phyloP scores from a whole-genome alignment of 352 stramenopile species.

The Globisporangium recalcitrans region DNA sequence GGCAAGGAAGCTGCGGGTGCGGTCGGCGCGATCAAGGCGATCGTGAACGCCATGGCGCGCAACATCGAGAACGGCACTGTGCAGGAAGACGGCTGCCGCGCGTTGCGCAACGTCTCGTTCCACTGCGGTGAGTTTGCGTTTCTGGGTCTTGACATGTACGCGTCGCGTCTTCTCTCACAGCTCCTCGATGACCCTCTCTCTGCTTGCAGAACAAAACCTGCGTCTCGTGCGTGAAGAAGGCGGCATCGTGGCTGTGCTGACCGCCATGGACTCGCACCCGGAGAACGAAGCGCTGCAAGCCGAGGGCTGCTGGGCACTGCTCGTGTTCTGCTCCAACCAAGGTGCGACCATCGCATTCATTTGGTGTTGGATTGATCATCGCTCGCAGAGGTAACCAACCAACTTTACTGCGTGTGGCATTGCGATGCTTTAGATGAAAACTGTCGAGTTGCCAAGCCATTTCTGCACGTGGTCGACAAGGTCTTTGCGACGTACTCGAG shows the following conservation, averaged over 20 bases:
- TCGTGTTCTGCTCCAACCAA: constrained; percentile 81
- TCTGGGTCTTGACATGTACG: not conserved
- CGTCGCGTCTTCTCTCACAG: no score
- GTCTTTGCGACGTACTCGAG: constrained; percentile 35
- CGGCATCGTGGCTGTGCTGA: constrained; percentile 53
- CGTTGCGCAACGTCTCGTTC: constrained; percentile 71
- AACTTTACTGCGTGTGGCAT: no score
- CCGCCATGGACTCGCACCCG: constrained; percentile 56
- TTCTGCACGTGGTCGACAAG: constrained; percentile 36
- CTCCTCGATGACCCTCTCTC: no score
- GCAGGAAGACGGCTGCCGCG: constrained; percentile 69
- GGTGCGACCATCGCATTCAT: constrained; percentile 20
- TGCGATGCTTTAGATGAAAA: constrained; percentile 47
- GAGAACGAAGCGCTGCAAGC: constrained; percentile 65
- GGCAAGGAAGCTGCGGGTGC: constrained; percentile 61
- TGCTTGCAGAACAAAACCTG: constrained; percentile 47
- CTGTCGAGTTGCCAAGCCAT: constrained; percentile 40
- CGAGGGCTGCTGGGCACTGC: constrained; percentile 65
- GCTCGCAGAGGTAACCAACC: no score
- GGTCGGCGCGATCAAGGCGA: constrained; percentile 47
- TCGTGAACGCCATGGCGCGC: constrained; percentile 61
- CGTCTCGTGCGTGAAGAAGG: constrained; percentile 52
- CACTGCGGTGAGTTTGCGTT: constrained; percentile 35
- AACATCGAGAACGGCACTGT: constrained; percentile 58
- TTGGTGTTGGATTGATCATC: no score